Base-by-base conservation (phyloP, 305 asterid genomes). In the Plantago coronopus region DNA sequence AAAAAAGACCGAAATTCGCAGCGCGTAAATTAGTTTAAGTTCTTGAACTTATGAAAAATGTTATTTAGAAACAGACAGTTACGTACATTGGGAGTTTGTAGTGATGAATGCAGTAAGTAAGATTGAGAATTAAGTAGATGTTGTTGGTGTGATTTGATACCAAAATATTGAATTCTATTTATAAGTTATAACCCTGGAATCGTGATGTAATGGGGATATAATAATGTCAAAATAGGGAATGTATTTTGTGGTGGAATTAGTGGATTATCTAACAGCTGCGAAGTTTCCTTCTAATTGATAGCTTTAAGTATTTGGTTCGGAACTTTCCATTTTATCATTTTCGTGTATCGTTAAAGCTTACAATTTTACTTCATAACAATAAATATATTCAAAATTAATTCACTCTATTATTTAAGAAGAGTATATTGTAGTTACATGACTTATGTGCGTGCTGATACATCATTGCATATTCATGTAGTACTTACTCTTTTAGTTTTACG, bases 211-310 rank as follows among this genome's bases (percentile, higher is more conserved):
- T 23, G 57, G 23, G 21, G 8, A n/a, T 51, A 27, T 22, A 51
- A 51, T 51, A 22, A 51, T 51, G 57, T 49, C 38, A 51, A 51
- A 51, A 20, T 51, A 31, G 57, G 57, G 40, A 34, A 34, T 34
- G 40, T 34, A 34, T 22, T n/a, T 22, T 17, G 17, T 51, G 27
- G 57, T 51, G 57, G 37, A 22, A 51, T 34, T 34, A 34, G 18
- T 51, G 37, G 57, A 51, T 51, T 22, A 14, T 51, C 57, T 37
- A 51, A 37, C 17, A 51, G n/a, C n/a, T n/a, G n/a, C n/a, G n/a
- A n/a, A n/a, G n/a, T n/a, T n/a, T n/a, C n/a, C n/a, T n/a, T n/a
- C n/a, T n/a, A n/a, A n/a, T n/a, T n/a, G n/a, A n/a, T n/a, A n/a
- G n/a, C n/a, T n/a, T n/a, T n/a, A n/a, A n/a, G n/a, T n/a, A n/a